These are phyloP conservation scores for Mucor velutinosus DNA, from an alignment of 371 early-diverging fungal genomes.

Conservation along the genomic window DNA sequence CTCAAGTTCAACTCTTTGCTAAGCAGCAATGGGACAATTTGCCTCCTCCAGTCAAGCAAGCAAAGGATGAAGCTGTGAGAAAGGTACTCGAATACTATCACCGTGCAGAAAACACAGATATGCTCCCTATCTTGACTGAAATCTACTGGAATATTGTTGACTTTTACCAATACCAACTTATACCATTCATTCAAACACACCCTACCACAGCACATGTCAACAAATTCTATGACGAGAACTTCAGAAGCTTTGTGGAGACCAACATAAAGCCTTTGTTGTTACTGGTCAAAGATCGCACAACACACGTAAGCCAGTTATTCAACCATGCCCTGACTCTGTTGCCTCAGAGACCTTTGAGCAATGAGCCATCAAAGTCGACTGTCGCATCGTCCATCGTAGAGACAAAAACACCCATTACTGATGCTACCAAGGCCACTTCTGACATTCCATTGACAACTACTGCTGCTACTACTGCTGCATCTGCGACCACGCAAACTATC, in stretches of 20 bases:
- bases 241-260: not conserved
- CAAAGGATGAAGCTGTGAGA: not conserved
- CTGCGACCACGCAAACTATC: not conserved
- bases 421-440: not conserved
- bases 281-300: not conserved
- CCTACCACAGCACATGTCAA: not conserved
- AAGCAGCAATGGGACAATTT: not conserved
- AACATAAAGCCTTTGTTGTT: not conserved
- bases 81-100: not conserved
- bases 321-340: not conserved
- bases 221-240: not conserved
- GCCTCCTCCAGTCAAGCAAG: not conserved
- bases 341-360: not conserved
- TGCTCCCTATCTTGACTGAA: not conserved
- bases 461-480: not conserved
- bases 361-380: not conserved
- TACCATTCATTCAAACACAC: conserved; percentile 1
- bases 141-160: not conserved
- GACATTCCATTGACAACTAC: not conserved
- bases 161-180: not conserved
- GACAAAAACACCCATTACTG: conserved; percentile 1
- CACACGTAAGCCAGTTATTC: not conserved
- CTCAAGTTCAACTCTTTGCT: not conserved
- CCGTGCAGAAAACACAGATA: conserved; percentile 11
- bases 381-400: conserved; percentile 1